Evolutionary conservation across 1,284 basidiomycete species (phyloP).

Genomic region (Afroboletus lepidellus): DNA sequence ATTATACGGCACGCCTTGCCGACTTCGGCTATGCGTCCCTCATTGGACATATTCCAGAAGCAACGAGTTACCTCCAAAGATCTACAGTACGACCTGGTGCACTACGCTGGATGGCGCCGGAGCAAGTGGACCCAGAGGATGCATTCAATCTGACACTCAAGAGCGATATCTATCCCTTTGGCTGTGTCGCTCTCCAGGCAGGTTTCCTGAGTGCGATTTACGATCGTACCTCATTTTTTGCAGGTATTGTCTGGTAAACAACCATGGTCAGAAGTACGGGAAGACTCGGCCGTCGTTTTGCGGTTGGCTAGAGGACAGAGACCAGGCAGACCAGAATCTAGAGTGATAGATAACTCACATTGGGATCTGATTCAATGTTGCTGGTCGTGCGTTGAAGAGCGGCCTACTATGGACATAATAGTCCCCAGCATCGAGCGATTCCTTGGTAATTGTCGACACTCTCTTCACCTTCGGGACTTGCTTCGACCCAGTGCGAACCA

Average conservation of each 20-base stretch:
- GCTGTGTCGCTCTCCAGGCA: constrained; percentile 11
- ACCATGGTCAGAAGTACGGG: no score
- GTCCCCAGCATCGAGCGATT: neutral
- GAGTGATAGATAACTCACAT: constrained; percentile 1
- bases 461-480: no score
- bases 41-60: constrained; percentile 6
- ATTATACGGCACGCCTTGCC: no score
- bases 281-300: neutral
- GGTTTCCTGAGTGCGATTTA: accelerated
- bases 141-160: neutral
- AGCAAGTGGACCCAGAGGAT: no score
- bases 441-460: neutral
- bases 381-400: neutral
- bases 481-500: no score
- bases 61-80: no score
- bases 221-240: neutral
- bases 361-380: neutral
- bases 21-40: constrained; percentile 13
- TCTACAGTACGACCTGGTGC: no score
- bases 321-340: constrained; percentile 1
- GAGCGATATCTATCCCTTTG: constrained; percentile 16
- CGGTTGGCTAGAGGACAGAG: constrained; percentile 1
- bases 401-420: neutral
- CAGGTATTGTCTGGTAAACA: constrained; percentile 10
- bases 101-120: constrained; percentile 12